phyloP scores from a whole-genome alignment of 2,329 filamentous ascomycete species.

The Aspergillus tamarii region DNA sequence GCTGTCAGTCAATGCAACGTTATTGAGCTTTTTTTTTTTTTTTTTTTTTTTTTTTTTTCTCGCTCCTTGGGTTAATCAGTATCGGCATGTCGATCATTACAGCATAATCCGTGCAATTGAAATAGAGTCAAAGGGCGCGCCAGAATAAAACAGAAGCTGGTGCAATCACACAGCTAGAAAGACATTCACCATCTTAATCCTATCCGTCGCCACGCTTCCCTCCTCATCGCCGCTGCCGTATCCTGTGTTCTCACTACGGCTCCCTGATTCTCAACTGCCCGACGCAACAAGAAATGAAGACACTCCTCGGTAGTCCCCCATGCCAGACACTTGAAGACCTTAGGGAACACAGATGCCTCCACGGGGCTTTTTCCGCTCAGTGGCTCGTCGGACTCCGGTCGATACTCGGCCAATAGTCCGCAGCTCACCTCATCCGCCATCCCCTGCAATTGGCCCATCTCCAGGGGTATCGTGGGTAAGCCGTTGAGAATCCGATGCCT shows the following conservation, averaged over 20 bases:
- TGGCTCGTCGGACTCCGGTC: slow-evolving; percentile 19
- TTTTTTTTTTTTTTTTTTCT: neutral
- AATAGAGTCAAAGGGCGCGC: neutral
- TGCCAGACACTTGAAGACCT: slow-evolving; percentile 57
- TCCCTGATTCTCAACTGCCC: slow-evolving; percentile 72
- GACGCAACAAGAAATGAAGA: slow-evolving; percentile 58
- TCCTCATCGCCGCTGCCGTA: slow-evolving; percentile 65
- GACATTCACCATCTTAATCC: slow-evolving; percentile 5
- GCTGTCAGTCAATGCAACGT: neutral
- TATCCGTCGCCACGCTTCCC: slow-evolving; percentile 61
- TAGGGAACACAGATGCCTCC: slow-evolving; percentile 29
- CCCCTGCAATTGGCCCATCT: slow-evolving; percentile 78
- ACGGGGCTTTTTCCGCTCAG: slow-evolving; percentile 8
- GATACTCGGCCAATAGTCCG: slow-evolving; percentile 42
- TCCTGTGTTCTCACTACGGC: slow-evolving; percentile 66
- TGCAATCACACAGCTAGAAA: neutral
- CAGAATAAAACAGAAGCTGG: neutral
- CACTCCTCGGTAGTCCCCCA: slow-evolving; percentile 59
- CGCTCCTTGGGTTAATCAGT: neutral
- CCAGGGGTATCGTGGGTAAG: slow-evolving; percentile 42
- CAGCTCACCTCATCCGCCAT: slow-evolving; percentile 87
- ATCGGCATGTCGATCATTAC: neutral
- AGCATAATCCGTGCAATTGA: neutral
- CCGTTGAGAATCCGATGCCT: slow-evolving; percentile 45
- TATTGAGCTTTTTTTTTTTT: neutral